A percentile compares a stretch with the other conserved stretches of the same genome.
phyloP scores from a whole-genome alignment of 2,329 filamentous ascomycete species.

The Trichoderma sp. region DNA sequence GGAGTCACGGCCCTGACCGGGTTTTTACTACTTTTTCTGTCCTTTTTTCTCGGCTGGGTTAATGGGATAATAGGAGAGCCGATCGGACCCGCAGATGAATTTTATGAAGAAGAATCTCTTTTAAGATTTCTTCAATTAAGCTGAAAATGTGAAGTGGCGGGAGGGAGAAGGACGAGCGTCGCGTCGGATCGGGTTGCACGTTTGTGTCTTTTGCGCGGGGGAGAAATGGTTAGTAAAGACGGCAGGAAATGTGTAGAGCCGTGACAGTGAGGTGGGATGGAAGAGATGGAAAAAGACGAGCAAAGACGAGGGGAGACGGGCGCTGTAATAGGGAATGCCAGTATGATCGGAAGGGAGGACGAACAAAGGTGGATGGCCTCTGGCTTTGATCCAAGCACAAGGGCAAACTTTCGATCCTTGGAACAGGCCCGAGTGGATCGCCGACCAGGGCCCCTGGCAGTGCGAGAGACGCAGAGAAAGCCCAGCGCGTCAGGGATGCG shows the following conservation, averaged over 20 bases:
- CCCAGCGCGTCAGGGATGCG: slow-evolving; percentile 17
- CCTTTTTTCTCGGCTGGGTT: slow-evolving; percentile 3
- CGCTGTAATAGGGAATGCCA: slow-evolving; percentile 25
- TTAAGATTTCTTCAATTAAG: background rate
- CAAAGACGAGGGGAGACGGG: slow-evolving; percentile 20
- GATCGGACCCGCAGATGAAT: slow-evolving; percentile 10
- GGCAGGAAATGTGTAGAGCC: background rate
- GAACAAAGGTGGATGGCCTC: slow-evolving; percentile 5
- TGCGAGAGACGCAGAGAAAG: slow-evolving; percentile 6
- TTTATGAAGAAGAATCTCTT: background rate
- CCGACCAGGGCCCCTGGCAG: slow-evolving; percentile 23
- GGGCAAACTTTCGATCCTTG: slow-evolving; percentile 23
- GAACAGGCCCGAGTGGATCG: slow-evolving; percentile 27
- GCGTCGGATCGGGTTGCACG: slow-evolving; percentile 2
- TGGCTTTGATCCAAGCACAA: slow-evolving; percentile 25
- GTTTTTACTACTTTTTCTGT: slow-evolving; percentile 8
- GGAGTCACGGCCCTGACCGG: slow-evolving; percentile 17
- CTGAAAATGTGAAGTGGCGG: background rate
- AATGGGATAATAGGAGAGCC: slow-evolving; percentile 15
- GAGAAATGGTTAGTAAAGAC: background rate
- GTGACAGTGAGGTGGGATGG: slow-evolving; percentile 4
- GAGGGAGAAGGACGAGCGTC: background rate
- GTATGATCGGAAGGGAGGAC: slow-evolving; percentile 23
- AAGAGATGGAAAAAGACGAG: background rate
- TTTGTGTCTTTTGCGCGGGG: background rate